Evolutionary conservation across 1,284 basidiomycete genomes (phyloP).

Genomic region (Laetiporus sulphureus): DNA sequence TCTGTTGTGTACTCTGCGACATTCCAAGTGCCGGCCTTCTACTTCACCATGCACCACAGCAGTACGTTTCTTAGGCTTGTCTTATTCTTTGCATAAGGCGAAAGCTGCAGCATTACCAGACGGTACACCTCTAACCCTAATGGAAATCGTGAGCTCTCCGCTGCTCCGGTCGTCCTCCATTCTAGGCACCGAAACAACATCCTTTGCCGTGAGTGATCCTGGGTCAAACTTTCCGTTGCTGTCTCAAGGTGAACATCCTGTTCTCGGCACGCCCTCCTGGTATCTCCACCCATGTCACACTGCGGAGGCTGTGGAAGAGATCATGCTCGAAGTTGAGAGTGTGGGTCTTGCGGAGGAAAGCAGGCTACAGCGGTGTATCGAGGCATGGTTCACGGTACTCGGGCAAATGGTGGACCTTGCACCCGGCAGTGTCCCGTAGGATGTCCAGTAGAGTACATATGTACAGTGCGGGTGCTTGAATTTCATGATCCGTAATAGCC

Average conservation of each 20-base stretch:
- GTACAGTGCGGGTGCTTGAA: too few species aligned
- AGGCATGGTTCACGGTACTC: constrained; percentile 71
- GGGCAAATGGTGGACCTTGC: constrained; percentile 48
- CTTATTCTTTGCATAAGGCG: background rate
- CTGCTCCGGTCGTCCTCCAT: constrained; percentile 49
- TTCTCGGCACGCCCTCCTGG: constrained; percentile 66
- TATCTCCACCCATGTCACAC: constrained; percentile 82
- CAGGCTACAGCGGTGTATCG: constrained; percentile 44
- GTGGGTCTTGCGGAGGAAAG: constrained; percentile 25
- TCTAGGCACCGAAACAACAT: constrained; percentile 36
- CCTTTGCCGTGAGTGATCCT: constrained; percentile 46
- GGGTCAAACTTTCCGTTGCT: constrained; percentile 61
- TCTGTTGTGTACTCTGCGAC: constrained; percentile 67
- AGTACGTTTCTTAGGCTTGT: constrained; percentile 39
- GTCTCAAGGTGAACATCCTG: constrained; percentile 80
- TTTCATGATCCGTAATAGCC: too few species aligned
- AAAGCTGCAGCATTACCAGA: constrained; percentile 35
- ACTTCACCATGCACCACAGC: constrained; percentile 61
- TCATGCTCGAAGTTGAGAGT: constrained; percentile 43
- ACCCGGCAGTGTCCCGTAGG: too few species aligned
- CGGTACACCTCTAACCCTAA: constrained; percentile 54
- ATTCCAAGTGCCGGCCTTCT: constrained; percentile 74
- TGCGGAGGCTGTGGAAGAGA: constrained; percentile 52
- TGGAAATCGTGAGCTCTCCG: constrained; percentile 46
- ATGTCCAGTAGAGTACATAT: too few species aligned